Percentiles rank a stretch among this genome's conserved stretches.
Evolutionary conservation across 352 stramenopile genomes (phyloP).

Genomic region (Phytophthora pisi): DNA sequence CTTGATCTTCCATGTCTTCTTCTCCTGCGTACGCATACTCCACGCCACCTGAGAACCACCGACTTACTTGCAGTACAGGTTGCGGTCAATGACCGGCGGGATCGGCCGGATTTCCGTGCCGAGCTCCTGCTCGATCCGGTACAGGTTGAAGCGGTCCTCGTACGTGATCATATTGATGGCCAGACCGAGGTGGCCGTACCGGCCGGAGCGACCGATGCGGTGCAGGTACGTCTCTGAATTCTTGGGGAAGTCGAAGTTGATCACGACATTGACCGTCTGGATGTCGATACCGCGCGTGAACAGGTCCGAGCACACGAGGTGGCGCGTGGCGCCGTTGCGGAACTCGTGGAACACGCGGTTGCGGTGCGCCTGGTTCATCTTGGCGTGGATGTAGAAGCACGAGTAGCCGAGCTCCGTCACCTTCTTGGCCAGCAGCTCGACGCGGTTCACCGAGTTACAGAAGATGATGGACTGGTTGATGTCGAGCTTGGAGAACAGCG

Average conservation of each 20-base stretch:
- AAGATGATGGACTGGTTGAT: constrained; percentile 99
- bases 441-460: constrained; percentile 99
- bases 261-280: constrained; percentile 99
- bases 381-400: constrained; percentile 99
- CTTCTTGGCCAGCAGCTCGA: constrained; percentile 99
- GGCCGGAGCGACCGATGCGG: constrained; percentile 97
- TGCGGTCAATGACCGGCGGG: constrained; percentile 97
- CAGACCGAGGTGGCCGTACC: constrained; percentile 98
- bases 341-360: constrained; percentile 99
- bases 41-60: constrained; percentile 5
- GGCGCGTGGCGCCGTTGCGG: constrained; percentile 96
- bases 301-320: constrained; percentile 98
- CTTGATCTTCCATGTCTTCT: constrained; percentile 4
- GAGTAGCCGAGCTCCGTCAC: constrained; percentile 99
- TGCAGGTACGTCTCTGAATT: constrained; percentile 99
- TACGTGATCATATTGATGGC: constrained; percentile 99
- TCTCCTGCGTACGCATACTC: constrained; percentile 2
- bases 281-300: constrained; percentile 99
- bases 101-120: constrained; percentile 99
- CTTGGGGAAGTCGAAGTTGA: constrained; percentile 99
- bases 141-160: constrained; percentile 98
- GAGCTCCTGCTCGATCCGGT: constrained; percentile 98
- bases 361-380: constrained; percentile 99
- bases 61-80: constrained; percentile 96
- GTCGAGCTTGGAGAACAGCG: constrained; percentile 98